Percentiles rank a stretch among this genome's conserved stretches.
Evolutionary conservation across 2,329 filamentous ascomycete species (phyloP).

Genomic region (Arthrobotrys pseudoclavata): DNA sequence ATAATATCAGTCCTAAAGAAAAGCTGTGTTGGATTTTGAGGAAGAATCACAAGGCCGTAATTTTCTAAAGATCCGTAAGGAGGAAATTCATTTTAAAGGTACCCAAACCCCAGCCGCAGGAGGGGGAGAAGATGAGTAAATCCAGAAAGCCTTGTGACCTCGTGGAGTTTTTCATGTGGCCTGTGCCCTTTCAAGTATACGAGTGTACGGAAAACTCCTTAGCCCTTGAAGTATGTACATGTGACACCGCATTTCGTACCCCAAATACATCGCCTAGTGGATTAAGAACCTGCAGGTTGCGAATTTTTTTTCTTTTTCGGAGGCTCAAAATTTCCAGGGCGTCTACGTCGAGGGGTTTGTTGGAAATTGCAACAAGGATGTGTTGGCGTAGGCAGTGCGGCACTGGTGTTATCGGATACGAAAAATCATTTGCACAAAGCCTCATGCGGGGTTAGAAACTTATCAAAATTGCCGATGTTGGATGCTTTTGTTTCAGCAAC

Average conservation of each 20-base stretch:
- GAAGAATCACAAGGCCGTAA: conserved; percentile 1
- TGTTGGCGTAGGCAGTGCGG: conserved; percentile 10
- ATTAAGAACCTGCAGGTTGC: background rate
- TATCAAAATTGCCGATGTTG: background rate
- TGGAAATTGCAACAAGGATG: conserved; percentile 13
- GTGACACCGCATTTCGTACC: conserved; percentile 15
- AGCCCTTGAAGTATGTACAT: background rate
- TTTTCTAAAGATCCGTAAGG: background rate
- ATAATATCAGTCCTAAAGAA: background rate
- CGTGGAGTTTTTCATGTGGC: conserved; percentile 38
- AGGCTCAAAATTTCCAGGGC: conserved; percentile 23
- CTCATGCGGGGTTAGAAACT: conserved; percentile 4
- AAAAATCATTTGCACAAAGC: background rate
- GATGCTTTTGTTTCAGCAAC: background rate
- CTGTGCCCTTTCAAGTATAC: background rate
- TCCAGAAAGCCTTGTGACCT: conserved; percentile 45
- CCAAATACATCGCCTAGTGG: background rate
- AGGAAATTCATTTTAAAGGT: background rate
- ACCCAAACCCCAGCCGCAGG: background rate
- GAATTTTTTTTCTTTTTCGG: conserved; percentile 8
- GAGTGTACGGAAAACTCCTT: background rate
- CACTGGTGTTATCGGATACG: conserved; percentile 4
- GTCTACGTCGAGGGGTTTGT: background rate
- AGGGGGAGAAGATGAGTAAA: background rate
- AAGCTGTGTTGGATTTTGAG: conserved; percentile 1